Base-by-base conservation (phyloP, 1,139 yeast genomes). In the Yamadazyma atmosphaerica region DNA sequence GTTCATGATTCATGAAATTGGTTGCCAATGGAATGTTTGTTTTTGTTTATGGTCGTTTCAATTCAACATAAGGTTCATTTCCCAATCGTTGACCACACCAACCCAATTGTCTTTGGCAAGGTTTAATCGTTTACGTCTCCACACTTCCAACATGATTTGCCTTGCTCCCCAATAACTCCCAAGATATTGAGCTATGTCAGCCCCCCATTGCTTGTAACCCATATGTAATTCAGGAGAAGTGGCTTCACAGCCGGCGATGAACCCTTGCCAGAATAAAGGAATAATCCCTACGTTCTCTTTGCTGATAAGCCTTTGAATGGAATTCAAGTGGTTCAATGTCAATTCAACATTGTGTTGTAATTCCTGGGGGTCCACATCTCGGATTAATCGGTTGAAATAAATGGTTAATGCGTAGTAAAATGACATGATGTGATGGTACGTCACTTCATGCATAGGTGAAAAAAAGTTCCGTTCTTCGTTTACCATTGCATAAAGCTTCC, bases 91-190 rank as follows among this genome's bases (percentile, higher is more conserved):
- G 35, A 85, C 77, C 21, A 86, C 90, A 39, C 86, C 79, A 43
- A 82, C 81, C 96, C 95, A 88, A 48, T 81, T 80, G 48, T 78
- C 86, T 38, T 77, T 68, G 19, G 72, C 68, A 40, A 76, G 82
- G 28, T 75, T 74, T 51, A 72, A 72, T 38, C 79, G 68, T 50
- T 86, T 78, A 33, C 95, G 68, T 42, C 89, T 63, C 96, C 96
- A 87, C 2, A 87, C 94, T 55, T 87, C 96, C 44, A 82, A 68
- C 83, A 88, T 83, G 35, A 87, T 85, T 54, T 83, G 88, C 44
- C 92, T 65, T 1, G 94, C 90, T 6, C 89, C 89, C 85, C 89
- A 84, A 55, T 87, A 87, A 34, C 92, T 82, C 0, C 95, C 95
- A 46, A 87, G 72, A 36, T 81, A 81, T 45, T 75, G 78, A 2